Evolutionary conservation across 2,329 filamentous ascomycete genomes (phyloP).

Genomic region (Pseudogymnoascus verrucosus): DNA sequence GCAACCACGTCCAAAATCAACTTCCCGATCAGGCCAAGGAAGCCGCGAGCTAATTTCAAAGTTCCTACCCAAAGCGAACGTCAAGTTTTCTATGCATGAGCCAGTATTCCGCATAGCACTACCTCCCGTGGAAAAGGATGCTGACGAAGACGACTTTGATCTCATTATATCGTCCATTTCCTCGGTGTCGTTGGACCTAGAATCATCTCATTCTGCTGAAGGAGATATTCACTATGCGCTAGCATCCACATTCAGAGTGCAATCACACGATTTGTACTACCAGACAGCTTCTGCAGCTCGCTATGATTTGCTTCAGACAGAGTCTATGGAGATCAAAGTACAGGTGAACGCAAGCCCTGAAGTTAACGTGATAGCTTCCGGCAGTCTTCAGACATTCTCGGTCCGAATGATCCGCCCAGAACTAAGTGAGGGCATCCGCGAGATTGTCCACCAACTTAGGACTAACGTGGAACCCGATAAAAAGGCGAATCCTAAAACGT

Average conservation of each 20-base stretch:
- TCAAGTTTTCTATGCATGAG: slow-evolving; percentile 95
- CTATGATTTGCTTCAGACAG: slow-evolving; percentile 80
- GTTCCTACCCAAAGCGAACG: slow-evolving; percentile 84
- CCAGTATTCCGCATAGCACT: slow-evolving; percentile 86
- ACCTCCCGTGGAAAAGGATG: slow-evolving; percentile 61
- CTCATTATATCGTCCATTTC: slow-evolving; percentile 93
- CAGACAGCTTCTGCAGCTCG: slow-evolving; percentile 76
- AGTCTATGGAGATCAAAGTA: slow-evolving; percentile 78
- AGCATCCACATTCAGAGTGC: slow-evolving; percentile 70
- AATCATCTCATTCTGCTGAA: slow-evolving; percentile 86
- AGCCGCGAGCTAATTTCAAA: slow-evolving; percentile 70
- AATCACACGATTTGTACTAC: slow-evolving; percentile 87
- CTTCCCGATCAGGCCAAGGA: slow-evolving; percentile 37
- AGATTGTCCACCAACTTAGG: slow-evolving; percentile 80
- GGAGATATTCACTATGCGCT: slow-evolving; percentile 83
- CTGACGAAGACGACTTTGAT: slow-evolving; percentile 76
- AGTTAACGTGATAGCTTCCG: slow-evolving; percentile 71
- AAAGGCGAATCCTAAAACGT: slow-evolving; percentile 39
- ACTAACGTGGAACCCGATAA: slow-evolving; percentile 60
- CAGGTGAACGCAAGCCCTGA: slow-evolving; percentile 81
- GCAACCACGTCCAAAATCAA: slow-evolving; percentile 43
- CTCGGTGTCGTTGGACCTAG: slow-evolving; percentile 83
- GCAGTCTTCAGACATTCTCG: slow-evolving; percentile 77
- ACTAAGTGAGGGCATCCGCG: slow-evolving; percentile 83
- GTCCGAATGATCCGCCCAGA: slow-evolving; percentile 86